These are phyloP conservation scores for Chlorella variabilis DNA, from an alignment of 163 green algal species.

Conservation along the genomic window DNA sequence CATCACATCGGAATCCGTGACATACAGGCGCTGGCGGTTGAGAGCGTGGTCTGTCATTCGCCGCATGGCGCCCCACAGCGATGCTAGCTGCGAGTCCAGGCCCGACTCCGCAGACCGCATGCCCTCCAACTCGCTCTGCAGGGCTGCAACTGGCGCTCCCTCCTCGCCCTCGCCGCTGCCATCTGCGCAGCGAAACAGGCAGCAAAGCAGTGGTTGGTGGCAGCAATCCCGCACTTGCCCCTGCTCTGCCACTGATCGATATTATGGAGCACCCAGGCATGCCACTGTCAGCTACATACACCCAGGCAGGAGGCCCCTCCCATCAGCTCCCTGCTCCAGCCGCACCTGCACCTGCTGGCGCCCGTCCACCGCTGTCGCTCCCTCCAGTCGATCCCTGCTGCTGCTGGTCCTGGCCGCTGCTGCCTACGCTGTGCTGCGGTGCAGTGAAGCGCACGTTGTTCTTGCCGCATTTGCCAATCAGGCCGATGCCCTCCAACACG, in stretches of 20 bases:
- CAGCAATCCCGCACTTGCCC: too few relatives aligned
- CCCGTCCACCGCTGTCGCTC: conserved; percentile 6
- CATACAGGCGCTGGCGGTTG: conserved; percentile 77
- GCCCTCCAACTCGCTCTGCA: conserved; percentile 18
- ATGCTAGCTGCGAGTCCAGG: conserved; percentile 65
- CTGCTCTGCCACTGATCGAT: too few relatives aligned
- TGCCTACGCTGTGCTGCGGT: conserved; percentile 43
- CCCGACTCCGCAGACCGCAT: conserved; percentile 56
- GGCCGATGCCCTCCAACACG: conserved; percentile 96
- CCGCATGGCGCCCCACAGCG: conserved; percentile 54
- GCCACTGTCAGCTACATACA: too few relatives aligned
- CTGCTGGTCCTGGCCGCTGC: background rate
- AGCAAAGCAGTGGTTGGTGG: conserved; percentile 12
- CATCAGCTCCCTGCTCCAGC: too few relatives aligned
- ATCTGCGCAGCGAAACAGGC: background rate
- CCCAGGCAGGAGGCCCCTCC: too few relatives aligned
- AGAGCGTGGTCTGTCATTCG: conserved; percentile 63
- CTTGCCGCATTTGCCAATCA: conserved; percentile 97
- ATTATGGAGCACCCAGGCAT: too few relatives aligned
- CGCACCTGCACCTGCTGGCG: background rate
- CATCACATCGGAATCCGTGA: conserved; percentile 58
- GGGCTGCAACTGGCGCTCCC: too few relatives aligned
- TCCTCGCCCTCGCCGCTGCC: background rate
- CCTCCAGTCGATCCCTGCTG: conserved; percentile 54
- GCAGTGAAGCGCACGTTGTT: conserved; percentile 84